phyloP scores from a whole-genome alignment of 2,329 filamentous ascomycete species.

The Elsinoe ampelina region DNA sequence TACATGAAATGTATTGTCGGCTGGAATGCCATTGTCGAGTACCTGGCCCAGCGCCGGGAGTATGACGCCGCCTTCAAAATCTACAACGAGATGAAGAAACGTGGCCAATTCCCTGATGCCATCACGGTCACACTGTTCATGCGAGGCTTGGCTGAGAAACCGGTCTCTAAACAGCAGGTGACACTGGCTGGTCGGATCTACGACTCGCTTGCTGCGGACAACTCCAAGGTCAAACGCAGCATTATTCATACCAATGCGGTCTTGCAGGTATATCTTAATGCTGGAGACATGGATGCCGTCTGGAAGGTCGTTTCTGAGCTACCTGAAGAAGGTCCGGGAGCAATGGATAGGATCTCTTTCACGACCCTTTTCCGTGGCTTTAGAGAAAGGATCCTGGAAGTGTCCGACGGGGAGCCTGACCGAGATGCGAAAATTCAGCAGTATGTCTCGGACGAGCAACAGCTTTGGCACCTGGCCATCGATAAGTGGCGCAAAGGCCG shows the following conservation, averaged over 20 bases:
- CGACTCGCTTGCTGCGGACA: slow-evolving; percentile 58
- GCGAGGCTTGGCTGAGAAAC: slow-evolving; percentile 57
- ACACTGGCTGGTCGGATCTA: slow-evolving; percentile 66
- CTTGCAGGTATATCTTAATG: slow-evolving; percentile 69
- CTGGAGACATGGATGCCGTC: slow-evolving; percentile 67
- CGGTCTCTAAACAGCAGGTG: slow-evolving; percentile 52
- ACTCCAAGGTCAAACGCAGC: slow-evolving; percentile 57
- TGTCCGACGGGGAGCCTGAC: slow-evolving; percentile 25
- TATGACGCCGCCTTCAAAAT: slow-evolving; percentile 61
- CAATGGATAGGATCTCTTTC: slow-evolving; percentile 66
- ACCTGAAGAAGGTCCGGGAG: slow-evolving; percentile 51
- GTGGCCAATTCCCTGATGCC: slow-evolving; percentile 67
- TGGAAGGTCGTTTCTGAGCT: slow-evolving; percentile 68
- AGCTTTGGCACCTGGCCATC: slow-evolving; percentile 73
- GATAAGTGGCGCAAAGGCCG: slow-evolving; percentile 64
- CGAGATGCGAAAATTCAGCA: slow-evolving; percentile 42
- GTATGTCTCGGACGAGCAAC: slow-evolving; percentile 48
- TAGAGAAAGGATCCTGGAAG: slow-evolving; percentile 33
- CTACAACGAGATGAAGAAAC: slow-evolving; percentile 99
- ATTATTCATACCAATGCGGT: slow-evolving; percentile 82
- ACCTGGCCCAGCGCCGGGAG: slow-evolving; percentile 53
- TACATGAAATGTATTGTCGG: slow-evolving; percentile 58
- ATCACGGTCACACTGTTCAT: slow-evolving; percentile 81
- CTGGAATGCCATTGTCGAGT: slow-evolving; percentile 80
- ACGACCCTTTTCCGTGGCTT: slow-evolving; percentile 75